phyloP scores from a whole-genome alignment of 306 rosid species.

The Myrica gale region DNA sequence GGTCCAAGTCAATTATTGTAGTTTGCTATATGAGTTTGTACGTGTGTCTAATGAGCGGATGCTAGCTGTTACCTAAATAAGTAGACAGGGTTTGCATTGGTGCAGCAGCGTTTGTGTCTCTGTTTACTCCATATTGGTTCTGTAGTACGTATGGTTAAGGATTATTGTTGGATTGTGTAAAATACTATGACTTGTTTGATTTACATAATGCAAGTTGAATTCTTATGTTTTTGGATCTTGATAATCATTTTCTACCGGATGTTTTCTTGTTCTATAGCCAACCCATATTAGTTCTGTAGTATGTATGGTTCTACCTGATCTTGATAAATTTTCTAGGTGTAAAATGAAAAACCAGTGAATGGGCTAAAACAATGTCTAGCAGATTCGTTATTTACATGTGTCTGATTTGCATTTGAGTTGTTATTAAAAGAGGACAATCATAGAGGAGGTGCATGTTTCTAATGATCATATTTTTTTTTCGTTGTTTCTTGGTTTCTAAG shows the following conservation, averaged over 20 bases:
- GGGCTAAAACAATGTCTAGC: too few relatives aligned
- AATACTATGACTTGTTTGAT: conserved; percentile 19
- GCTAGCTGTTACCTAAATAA: conserved; percentile 36
- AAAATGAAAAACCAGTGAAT: too few relatives aligned
- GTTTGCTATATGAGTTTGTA: conserved; percentile 30
- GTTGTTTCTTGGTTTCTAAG: too few relatives aligned
- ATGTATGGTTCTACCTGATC: too few relatives aligned
- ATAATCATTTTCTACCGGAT: neutral
- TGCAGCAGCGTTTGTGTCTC: conserved; percentile 8
- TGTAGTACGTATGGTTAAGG: conserved; percentile 14
- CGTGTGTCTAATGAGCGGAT: conserved; percentile 29
- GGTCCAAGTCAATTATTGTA: conserved; percentile 28
- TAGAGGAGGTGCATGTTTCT: too few relatives aligned
- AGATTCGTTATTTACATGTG: too few relatives aligned
- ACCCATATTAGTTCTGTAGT: too few relatives aligned
- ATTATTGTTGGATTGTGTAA: conserved; percentile 28
- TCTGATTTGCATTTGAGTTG: too few relatives aligned
- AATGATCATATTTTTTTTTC: too few relatives aligned
- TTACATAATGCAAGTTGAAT: conserved; percentile 14
- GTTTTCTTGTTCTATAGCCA: neutral
- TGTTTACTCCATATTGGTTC: conserved; percentile 28
- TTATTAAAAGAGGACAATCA: too few relatives aligned
- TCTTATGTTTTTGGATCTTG: neutral
- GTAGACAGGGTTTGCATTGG: conserved; percentile 34
- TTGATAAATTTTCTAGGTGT: too few relatives aligned